Conservation (phyloP, 495 filamentous ascomycete species). For the Neurospora sp. region DNA sequence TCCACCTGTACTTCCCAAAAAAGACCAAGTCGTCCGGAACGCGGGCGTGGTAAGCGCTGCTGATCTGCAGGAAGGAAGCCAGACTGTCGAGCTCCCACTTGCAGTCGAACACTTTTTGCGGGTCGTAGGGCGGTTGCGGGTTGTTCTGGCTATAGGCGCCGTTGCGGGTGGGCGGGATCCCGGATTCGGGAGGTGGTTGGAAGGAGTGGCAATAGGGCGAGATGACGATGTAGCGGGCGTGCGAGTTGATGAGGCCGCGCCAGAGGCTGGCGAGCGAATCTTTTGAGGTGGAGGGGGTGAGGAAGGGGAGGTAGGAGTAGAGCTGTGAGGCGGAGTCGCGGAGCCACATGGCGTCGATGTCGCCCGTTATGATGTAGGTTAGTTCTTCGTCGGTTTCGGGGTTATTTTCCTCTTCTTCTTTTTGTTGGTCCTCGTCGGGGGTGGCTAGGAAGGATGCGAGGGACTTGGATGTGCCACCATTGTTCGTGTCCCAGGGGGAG, state of each 20-base stretch:
- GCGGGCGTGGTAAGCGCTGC: conserved; percentile 44
- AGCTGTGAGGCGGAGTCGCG: conserved; percentile 54
- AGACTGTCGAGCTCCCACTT: conserved; percentile 57
- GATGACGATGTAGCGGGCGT: conserved; percentile 47
- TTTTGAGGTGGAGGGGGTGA: conserved; percentile 38
- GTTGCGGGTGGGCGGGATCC: conserved; percentile 37
- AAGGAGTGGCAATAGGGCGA: conserved; percentile 54
- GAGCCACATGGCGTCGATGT: conserved; percentile 60
- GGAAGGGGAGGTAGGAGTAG: conserved; percentile 46
- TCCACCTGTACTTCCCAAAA: conserved; percentile 52
- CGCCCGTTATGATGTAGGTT: conserved; percentile 54
- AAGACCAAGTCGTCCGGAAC: conserved; percentile 43
- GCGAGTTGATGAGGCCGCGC: conserved; percentile 49
- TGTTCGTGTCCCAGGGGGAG: neutral
- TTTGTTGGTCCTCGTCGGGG: conserved; percentile 8
- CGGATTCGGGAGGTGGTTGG: conserved; percentile 47
- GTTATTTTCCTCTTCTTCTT: conserved; percentile 11
- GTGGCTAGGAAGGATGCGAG: neutral
- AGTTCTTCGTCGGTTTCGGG: conserved; percentile 47
- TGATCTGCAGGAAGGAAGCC: conserved; percentile 52
- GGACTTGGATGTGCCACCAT: neutral
- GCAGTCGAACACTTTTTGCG: conserved; percentile 47
- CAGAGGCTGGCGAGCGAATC: conserved; percentile 50
- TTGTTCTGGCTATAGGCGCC: conserved; percentile 37
- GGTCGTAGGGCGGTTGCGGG: conserved; percentile 39